Base-by-base conservation (phyloP, 2,329 filamentous ascomycete species). In the Trichoderma koningii region DNA sequence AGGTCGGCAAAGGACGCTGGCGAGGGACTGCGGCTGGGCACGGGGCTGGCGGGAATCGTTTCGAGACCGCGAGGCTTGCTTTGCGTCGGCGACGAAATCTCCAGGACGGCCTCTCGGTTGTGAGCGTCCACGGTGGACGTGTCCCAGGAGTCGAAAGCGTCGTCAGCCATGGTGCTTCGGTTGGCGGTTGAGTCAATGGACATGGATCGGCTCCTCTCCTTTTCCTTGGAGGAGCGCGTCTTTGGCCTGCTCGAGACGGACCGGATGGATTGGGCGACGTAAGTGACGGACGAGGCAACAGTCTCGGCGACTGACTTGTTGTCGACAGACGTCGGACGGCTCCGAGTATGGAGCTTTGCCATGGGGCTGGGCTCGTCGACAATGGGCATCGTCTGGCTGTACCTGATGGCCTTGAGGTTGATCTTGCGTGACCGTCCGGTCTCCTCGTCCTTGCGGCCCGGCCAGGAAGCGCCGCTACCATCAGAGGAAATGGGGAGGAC, bases 111-210 rank as follows among this genome's bases (percentile, higher is more conserved):
- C 69, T 88, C 84, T 30, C 86, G 82, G 69, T 82, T 84, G 68
- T 88, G 84, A 3, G 84, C 77, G 69, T 89, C 88, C 2, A 91
- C 87, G 0, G 82, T 80, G 0, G 88, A 90, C 0, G 88, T 91
- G 71, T 92, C 89, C 90, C 90, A 92, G 2, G 84, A 87, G 70
- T 92, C 89, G 70, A 92, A 92, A 1, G 85, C 85, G 67, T 90
- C 87, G n/a, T 85, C 83, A 15, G 73, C 71, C 42, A 76, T 77
- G 51, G 51, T 53, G 41, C 63, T 62, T 17, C 73, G 73, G 52
- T 76, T 74, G 7, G 72, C 66, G 47, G 71, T 74, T 0, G 83
- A 83, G 6, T 85, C 82, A 10, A 83, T 73, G 26, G 60, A 87
- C 7, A 76, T 69, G 3, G 80, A 74, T 23, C 83, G 78, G 26